Evolutionary conservation across 352 stramenopile genomes (phyloP).

Genomic region (Phytophthora colocasiae): DNA sequence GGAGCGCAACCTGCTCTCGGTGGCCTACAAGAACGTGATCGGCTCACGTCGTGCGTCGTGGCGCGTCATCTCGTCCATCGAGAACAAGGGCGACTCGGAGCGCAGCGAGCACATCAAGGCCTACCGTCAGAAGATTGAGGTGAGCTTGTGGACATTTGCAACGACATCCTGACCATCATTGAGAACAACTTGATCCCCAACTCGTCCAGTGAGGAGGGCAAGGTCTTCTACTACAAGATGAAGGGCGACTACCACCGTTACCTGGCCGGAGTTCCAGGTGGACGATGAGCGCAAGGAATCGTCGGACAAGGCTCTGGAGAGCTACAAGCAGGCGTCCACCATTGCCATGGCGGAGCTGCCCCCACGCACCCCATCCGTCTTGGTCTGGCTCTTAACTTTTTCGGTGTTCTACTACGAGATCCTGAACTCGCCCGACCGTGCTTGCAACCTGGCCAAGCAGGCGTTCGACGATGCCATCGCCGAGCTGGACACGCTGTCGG

Average conservation of each 20-base stretch:
- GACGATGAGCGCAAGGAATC: slow-evolving; percentile 96
- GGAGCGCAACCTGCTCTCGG: slow-evolving; percentile 97
- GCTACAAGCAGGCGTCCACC: slow-evolving; percentile 83
- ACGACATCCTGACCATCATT: slow-evolving; percentile 98
- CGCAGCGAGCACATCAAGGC: slow-evolving; percentile 85
- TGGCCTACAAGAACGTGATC: slow-evolving; percentile 99
- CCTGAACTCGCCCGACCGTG: slow-evolving; percentile 95
- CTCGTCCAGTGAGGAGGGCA: slow-evolving; percentile 96
- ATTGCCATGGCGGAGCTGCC: slow-evolving; percentile 97
- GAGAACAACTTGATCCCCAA: slow-evolving; percentile 98
- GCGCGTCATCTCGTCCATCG: slow-evolving; percentile 98
- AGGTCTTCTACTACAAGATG: slow-evolving; percentile 99
- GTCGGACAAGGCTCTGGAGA: slow-evolving; percentile 84
- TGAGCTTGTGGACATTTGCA: slow-evolving; percentile 97
- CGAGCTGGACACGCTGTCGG: slow-evolving; percentile 98
- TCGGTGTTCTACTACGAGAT: slow-evolving; percentile 99
- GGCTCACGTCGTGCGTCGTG: slow-evolving; percentile 97
- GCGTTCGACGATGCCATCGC: slow-evolving; percentile 99
- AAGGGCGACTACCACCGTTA: slow-evolving; percentile 99
- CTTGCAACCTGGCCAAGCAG: slow-evolving; percentile 95
- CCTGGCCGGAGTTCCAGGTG: slow-evolving; percentile 98
- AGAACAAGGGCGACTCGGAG: slow-evolving; percentile 98
- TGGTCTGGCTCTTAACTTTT: slow-evolving; percentile 99
- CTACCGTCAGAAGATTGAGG: slow-evolving; percentile 98
- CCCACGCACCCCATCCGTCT: slow-evolving; percentile 98